Base-by-base conservation (phyloP, 805 yeast genomes). In the Kodamaea hsintzibuensis region DNA sequence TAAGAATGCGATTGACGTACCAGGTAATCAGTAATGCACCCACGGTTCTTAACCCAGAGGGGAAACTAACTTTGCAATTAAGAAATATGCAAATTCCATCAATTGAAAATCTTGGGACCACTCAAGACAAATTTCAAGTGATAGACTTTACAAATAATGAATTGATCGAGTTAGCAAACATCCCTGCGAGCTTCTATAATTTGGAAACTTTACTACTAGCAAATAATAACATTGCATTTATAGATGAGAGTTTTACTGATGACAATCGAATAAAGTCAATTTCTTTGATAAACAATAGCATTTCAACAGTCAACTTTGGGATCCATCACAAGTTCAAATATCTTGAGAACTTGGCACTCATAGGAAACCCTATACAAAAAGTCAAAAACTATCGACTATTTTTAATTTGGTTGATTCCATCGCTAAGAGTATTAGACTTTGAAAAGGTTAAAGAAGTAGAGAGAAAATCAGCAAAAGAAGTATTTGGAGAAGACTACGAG, bases 111-210 rank as follows among this genome's bases (percentile, higher is more conserved):
- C 63, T 76, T 22, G 70, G 69, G 7, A 58, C 61, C 39, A 63
- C 72, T 9, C 61, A 65, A 39, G 68, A 69, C 54, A 60, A 60
- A 43, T 70, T 70, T 65, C 85, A 78, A 55, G 82, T 78, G 13
- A 69, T 93, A 2, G 98, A 93, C 66, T 64, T 93, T 33, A 82
- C 93, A 0, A 85, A 87, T 62, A 93, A 93, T 68, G 86, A 82
- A 35, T 70, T 93, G n/a, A 68, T 77, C 1, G 76, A 74, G 2
- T 59, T 93, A 5, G 76, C 79, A 13, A 76, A 73, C 62, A 74
- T 81, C 38, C 89, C 86, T 0, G 17, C 63, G 3, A 51, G 42
- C 7, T 56, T 79, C 42, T 49, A 52, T 33, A 78, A 76, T 40
- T 62, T 81, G 49, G 77, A 76, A 44, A 80, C 86, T 0, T 60